Evolutionary conservation across 2,329 filamentous ascomycete genomes (phyloP).

Genomic region (Sarocladiaceae sp.): DNA sequence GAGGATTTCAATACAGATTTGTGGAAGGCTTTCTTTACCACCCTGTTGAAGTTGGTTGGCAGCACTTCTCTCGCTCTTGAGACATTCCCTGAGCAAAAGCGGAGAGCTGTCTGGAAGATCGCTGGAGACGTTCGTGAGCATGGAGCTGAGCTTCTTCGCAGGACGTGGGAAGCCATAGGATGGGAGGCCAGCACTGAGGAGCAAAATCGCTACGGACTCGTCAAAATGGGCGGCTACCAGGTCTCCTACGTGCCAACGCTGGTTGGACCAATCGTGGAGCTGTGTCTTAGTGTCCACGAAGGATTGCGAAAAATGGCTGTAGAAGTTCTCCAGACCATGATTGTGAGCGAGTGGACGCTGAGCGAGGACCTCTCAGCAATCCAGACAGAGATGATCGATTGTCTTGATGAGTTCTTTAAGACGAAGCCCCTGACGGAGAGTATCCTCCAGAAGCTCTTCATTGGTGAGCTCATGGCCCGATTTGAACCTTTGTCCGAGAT

Average conservation of each 20-base stretch:
- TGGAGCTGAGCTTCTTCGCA: constrained; percentile 78
- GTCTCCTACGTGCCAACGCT: constrained; percentile 95
- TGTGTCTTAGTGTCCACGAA: constrained; percentile 93
- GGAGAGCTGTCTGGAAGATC: constrained; percentile 97
- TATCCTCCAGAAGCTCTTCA: constrained; percentile 87
- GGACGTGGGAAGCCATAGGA: constrained; percentile 91
- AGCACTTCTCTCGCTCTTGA: constrained; percentile 87
- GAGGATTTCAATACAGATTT: constrained; percentile 89
- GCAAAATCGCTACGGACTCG: constrained; percentile 68
- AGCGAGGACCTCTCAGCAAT: constrained; percentile 89
- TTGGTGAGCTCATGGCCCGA: constrained; percentile 75
- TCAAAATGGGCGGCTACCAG: constrained; percentile 91
- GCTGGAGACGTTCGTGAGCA: constrained; percentile 92
- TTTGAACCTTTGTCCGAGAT: constrained; percentile 68
- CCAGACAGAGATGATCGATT: constrained; percentile 95
- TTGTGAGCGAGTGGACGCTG: constrained; percentile 95
- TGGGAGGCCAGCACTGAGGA: constrained; percentile 90
- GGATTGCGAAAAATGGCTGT: constrained; percentile 86
- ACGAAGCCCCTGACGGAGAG: constrained; percentile 82
- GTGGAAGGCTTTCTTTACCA: constrained; percentile 91
- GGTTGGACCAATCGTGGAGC: constrained; percentile 85
- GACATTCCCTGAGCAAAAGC: constrained; percentile 95
- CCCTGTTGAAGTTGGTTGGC: constrained; percentile 81
- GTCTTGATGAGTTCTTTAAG: constrained; percentile 86
- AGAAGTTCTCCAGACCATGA: constrained; percentile 94